Percentiles rank a stretch among this genome's conserved stretches.
Evolutionary conservation across 2,329 filamentous ascomycete genomes (phyloP).

Genomic region (Fusarium robinianum): DNA sequence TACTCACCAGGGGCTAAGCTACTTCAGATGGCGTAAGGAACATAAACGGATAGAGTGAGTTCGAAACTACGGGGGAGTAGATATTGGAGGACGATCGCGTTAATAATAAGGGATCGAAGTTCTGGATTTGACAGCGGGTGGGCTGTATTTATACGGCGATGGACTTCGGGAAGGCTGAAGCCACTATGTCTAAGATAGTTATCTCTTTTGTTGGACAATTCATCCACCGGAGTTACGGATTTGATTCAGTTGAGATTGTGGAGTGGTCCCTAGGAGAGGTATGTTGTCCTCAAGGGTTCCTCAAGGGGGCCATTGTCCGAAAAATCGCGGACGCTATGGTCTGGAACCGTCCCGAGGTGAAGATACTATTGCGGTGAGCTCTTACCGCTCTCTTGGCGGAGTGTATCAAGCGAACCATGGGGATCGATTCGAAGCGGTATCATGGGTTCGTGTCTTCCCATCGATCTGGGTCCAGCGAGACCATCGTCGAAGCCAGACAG

Average conservation of each 20-base stretch:
- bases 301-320: too few species aligned
- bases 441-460: neutral
- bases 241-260: neutral
- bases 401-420: too few species aligned
- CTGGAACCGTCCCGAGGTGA: too few species aligned
- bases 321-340: too few species aligned
- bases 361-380: too few species aligned
- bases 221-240: slow-evolving; percentile 3
- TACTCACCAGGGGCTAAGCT: neutral
- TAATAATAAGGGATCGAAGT: neutral
- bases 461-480: neutral
- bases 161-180: neutral
- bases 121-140: slow-evolving; percentile 1
- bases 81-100: too few species aligned
- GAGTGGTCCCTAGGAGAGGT: too few species aligned
- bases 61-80: neutral
- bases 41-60: too few species aligned
- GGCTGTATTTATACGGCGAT: slow-evolving; percentile 6
- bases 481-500: slow-evolving; percentile 7
- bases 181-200: slow-evolving; percentile 9
- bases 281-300: too few species aligned
- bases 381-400: too few species aligned
- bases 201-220: slow-evolving; percentile 8
- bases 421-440: too few species aligned
- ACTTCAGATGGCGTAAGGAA: too few species aligned